A percentile compares a stretch with the other conserved stretches of the same genome.
phyloP scores from a whole-genome alignment of 768 basidiomycete genomes.

The Lenzites betulinus region DNA sequence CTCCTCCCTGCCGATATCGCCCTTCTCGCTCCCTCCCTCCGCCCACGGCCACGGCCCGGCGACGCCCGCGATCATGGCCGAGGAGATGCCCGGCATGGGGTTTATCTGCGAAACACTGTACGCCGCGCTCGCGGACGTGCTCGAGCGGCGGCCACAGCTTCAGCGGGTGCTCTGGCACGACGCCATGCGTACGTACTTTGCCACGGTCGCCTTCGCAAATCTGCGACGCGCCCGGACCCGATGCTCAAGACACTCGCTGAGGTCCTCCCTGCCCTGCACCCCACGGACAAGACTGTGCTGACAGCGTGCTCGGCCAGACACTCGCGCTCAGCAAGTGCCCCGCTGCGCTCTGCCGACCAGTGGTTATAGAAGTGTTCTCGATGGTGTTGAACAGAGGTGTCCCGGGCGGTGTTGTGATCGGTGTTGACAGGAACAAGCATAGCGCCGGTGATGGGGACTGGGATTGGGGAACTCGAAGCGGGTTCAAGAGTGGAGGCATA shows the following conservation, averaged over 20 bases:
- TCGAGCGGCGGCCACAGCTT: conserved; percentile 57
- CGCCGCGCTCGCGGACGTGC: conserved; percentile 72
- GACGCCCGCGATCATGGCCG: conserved; percentile 36
- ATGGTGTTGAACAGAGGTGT: too few relatives aligned
- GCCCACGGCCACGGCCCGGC: conserved; percentile 22
- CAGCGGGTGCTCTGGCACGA: conserved; percentile 61
- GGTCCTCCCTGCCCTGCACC: conserved; percentile 36
- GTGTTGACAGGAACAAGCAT: too few relatives aligned
- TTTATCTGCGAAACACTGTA: conserved; percentile 88
- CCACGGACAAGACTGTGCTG: conserved; percentile 22
- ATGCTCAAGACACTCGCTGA: conserved; percentile 17
- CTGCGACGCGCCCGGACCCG: conserved; percentile 48
- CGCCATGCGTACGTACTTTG: conserved; percentile 79
- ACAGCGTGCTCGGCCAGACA: conserved; percentile 56
- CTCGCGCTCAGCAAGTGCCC: conserved; percentile 68
- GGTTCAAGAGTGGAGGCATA: too few relatives aligned
- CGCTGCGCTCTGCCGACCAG: conserved; percentile 51
- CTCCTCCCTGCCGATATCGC: conserved; percentile 32
- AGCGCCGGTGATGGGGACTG: too few relatives aligned
- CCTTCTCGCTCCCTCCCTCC: conserved; percentile 18
- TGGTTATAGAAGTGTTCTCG: too few relatives aligned
- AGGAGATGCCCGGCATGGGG: conserved; percentile 60
- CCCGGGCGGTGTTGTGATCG: too few relatives aligned
- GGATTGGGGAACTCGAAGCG: too few relatives aligned
- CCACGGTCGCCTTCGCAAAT: conserved; percentile 67